Percentiles rank a stretch among this genome's conserved stretches.
phyloP scores from a whole-genome alignment of 2,329 filamentous ascomycete species.

The Fusarium buharicum region DNA sequence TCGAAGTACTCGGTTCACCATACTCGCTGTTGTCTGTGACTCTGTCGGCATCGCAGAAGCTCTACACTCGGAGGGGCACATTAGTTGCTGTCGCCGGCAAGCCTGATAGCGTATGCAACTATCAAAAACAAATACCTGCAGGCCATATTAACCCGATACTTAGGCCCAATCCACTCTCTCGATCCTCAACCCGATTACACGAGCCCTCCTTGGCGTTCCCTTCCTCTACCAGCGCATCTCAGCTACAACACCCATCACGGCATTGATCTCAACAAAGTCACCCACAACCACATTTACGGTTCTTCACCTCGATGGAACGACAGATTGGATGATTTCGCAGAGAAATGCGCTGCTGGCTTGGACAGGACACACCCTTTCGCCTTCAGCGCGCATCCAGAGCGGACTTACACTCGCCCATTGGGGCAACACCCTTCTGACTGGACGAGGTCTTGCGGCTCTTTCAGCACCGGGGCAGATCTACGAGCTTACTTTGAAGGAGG shows the following conservation, averaged over 20 bases:
- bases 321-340: constrained; percentile 95
- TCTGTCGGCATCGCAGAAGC: constrained; percentile 89
- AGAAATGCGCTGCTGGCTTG: constrained; percentile 91
- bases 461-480: constrained; percentile 91
- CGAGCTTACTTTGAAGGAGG: constrained; percentile 80
- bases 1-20: constrained; percentile 91
- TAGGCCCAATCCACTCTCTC: constrained; percentile 91
- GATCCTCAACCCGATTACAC: constrained; percentile 82
- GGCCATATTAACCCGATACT: background rate
- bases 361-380: constrained; percentile 87
- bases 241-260: constrained; percentile 87
- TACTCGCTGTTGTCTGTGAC: constrained; percentile 95
- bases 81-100: constrained; percentile 91
- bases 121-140: background rate
- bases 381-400: constrained; percentile 79
- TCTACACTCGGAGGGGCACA: constrained; percentile 92
- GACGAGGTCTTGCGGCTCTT: constrained; percentile 85
- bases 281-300: constrained; percentile 87
- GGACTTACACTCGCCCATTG: constrained; percentile 84
- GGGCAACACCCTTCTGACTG: constrained; percentile 90
- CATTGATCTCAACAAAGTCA: constrained; percentile 87
- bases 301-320: constrained; percentile 89
- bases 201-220: constrained; percentile 84
- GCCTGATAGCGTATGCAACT: constrained; percentile 77
- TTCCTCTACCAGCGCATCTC: constrained; percentile 95